Percentiles rank a stretch among this genome's conserved stretches.
Evolutionary conservation across 306 rosid genomes (phyloP).

Genomic region (Vigna reflexopilosa): DNA sequence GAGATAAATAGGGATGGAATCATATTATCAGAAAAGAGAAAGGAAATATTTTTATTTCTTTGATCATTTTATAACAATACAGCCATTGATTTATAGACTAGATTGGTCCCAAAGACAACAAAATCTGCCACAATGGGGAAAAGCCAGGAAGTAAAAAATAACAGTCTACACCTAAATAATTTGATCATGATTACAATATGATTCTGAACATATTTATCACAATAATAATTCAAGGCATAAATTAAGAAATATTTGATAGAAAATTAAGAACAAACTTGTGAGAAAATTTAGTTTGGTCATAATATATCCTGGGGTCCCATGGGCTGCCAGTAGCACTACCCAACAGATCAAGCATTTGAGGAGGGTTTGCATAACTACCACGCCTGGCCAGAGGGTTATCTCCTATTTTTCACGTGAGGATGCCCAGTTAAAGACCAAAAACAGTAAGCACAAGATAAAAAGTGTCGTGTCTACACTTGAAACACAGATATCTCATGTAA

Average conservation of each 20-base stretch:
- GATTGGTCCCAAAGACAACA: background rate
- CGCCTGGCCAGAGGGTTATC: background rate
- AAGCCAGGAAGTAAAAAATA: background rate
- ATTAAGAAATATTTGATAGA: too few species aligned
- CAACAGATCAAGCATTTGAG: conserved; percentile 7
- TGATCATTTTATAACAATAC: background rate
- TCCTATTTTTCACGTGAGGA: background rate
- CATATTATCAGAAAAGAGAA: background rate
- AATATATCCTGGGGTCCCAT: background rate
- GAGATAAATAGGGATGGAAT: background rate
- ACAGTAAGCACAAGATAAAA: background rate
- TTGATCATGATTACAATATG: background rate
- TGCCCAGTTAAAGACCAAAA: background rate
- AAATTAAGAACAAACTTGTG: background rate
- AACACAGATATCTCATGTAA: conserved; percentile 2
- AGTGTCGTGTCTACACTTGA: background rate
- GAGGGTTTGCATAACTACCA: background rate
- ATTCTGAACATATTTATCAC: background rate
- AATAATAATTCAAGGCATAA: background rate
- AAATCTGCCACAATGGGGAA: background rate
- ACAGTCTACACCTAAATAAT: background rate
- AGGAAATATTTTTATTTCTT: background rate
- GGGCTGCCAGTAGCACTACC: background rate
- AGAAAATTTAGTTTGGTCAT: conserved; percentile 2
- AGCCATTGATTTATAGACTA: background rate